These are phyloP conservation scores for Bombardia bombarda DNA, from an alignment of 495 filamentous ascomycete species.

Conservation along the genomic window DNA sequence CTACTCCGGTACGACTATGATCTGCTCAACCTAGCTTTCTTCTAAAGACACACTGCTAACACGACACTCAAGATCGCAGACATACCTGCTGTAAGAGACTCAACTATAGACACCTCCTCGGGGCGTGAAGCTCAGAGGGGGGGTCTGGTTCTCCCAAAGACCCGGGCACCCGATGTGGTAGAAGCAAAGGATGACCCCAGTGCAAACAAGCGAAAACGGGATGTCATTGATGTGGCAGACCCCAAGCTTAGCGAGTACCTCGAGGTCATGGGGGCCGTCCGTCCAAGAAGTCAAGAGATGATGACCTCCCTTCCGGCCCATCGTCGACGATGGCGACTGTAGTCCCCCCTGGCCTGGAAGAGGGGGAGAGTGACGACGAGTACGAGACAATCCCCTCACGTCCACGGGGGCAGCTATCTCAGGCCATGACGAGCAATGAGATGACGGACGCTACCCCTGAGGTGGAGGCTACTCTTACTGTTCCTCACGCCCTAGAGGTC, in stretches of 20 bases:
- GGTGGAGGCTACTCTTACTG: neutral
- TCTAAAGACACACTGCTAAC: too few species aligned
- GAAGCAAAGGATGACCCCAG: constrained; percentile 10
- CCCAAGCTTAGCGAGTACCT: constrained; percentile 82
- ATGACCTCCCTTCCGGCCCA: constrained; percentile 10
- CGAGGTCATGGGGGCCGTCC: constrained; percentile 56
- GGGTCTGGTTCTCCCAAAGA: neutral
- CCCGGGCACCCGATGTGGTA: constrained; percentile 5
- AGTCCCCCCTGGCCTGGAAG: constrained; percentile 37
- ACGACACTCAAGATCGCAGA: constrained; percentile 23
- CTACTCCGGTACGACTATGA: constrained; percentile 68
- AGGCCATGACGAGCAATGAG: constrained; percentile 8
- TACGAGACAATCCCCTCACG: constrained; percentile 50
- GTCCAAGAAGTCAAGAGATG: constrained; percentile 20
- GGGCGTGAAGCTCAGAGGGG: constrained; percentile 7
- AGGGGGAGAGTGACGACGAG: constrained; percentile 54
- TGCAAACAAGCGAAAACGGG: constrained; percentile 45
- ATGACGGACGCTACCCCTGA: constrained; percentile 3
- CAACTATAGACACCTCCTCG: constrained; percentile 7
- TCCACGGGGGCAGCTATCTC: constrained; percentile 29
- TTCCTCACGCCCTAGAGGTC: constrained; percentile 6
- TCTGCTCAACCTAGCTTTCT: too few species aligned
- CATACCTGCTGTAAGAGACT: constrained; percentile 10
- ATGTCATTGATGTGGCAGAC: constrained; percentile 47
- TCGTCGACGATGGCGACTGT: constrained; percentile 22